A percentile compares a stretch with the other conserved stretches of the same genome.
Evolutionary conservation across 495 filamentous ascomycete species (phyloP).

Genomic region (Tetracladium marchalianum): DNA sequence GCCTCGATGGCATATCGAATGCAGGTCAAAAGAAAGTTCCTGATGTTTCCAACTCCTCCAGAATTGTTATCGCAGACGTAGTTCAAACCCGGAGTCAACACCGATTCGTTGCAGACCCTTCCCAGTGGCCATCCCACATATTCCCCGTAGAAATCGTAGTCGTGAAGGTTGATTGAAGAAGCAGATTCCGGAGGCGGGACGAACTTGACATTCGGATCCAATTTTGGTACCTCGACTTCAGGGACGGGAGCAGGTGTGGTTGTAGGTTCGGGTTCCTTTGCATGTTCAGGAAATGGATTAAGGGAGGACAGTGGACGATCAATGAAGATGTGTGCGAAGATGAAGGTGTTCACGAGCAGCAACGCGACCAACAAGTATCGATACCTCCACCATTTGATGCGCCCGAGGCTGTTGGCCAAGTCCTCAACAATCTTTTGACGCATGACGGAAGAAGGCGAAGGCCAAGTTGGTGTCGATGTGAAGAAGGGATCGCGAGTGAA

Average conservation of each 20-base stretch:
- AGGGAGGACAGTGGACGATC: constrained; percentile 4
- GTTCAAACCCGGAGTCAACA: constrained; percentile 27
- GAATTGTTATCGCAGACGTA: constrained; percentile 43
- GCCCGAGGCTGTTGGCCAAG: constrained; percentile 4
- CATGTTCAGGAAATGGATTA: constrained; percentile 1
- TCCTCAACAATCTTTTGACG: not conserved
- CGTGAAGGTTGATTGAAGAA: constrained; percentile 7
- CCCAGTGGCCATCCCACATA: constrained; percentile 33
- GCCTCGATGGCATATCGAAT: constrained; percentile 20
- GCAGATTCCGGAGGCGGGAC: not conserved
- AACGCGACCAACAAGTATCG: constrained; percentile 6
- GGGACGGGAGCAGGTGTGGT: not conserved
- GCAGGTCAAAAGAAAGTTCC: constrained; percentile 36
- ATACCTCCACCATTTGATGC: constrained; percentile 14
- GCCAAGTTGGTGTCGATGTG: not conserved
- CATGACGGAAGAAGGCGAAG: too few relatives aligned
- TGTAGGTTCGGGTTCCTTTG: too few relatives aligned
- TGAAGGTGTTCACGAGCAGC: constrained; percentile 8
- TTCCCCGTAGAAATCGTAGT: constrained; percentile 17
- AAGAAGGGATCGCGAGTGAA: not conserved
- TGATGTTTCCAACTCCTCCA: constrained; percentile 41
- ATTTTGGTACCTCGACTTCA: not conserved
- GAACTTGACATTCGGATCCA: not conserved
- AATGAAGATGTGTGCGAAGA: constrained; percentile 13
- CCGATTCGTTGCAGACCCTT: constrained; percentile 32